Base-by-base conservation (phyloP, 2,329 filamentous ascomycete genomes). In the Biscogniauxia mediterranea region DNA sequence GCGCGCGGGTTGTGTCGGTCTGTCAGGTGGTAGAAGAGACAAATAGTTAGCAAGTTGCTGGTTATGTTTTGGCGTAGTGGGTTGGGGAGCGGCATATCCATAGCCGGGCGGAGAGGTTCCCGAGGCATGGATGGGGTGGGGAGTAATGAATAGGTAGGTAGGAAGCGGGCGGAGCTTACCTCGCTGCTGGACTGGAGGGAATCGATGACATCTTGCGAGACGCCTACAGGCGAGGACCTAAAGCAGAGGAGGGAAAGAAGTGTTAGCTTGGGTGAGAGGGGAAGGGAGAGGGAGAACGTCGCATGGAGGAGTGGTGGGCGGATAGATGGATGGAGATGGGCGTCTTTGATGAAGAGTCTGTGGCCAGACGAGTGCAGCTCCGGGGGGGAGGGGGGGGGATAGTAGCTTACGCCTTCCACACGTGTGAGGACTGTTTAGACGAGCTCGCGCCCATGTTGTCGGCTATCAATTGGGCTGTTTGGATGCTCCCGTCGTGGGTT, bases 1-100 rank as follows among this genome's bases (percentile, higher is more conserved):
- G 91, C 71, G 89, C 85, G 74, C 94, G 93, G 67, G 92, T 93
- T 62, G 89, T 87, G 80, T 98, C 93, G 78, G 90, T 94, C 94
- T 98, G 74, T 61, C 28, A 56, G 21, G 54, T 13, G 52, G 20
- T 21, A 42, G 53, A 5, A 42, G 52, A 19, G n/a, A 17, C 52
- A 61, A 8, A 13, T 5, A 9, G 28, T 32, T 32, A 32, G 38
- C 15, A 2, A 11, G 15, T 46, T 5, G 38, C 11, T n/a, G 11
- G 15, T 46, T 46, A 17, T 7, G 11, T 46, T 46, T 9, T 6
- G n/a, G n/a, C n/a, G n/a, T n/a, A n/a, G n/a, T n/a, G n/a, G n/a
- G n/a, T 11, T 9, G 15, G 38, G 38, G 6, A 46, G n/a, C 7
- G 32, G 8, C 32, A 46, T n/a, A 46, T 46, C 28, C 11, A 32